A percentile compares a stretch with the other conserved stretches of the same genome.
Conservation (phyloP, 495 filamentous ascomycete species). For the Penicillium antarcticum region DNA sequence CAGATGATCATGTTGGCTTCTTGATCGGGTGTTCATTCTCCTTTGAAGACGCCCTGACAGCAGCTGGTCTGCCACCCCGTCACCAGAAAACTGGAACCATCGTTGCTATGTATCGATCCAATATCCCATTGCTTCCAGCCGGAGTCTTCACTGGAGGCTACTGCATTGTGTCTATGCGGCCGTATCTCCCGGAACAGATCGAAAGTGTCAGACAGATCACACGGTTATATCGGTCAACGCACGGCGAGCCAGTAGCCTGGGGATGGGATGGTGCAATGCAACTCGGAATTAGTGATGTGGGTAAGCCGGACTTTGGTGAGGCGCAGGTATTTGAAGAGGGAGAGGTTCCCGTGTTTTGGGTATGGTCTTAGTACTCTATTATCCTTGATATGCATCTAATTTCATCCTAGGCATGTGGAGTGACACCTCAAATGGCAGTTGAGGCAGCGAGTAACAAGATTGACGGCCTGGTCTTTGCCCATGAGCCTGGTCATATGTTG, state of each 20-base stretch:
- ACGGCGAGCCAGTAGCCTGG: conserved; percentile 60
- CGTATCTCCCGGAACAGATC: conserved; percentile 43
- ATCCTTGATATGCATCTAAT: background rate
- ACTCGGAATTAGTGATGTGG: conserved; percentile 46
- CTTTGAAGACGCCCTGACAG: conserved; percentile 48
- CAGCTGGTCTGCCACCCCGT: conserved; percentile 41
- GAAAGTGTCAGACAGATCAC: conserved; percentile 47
- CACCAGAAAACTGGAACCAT: conserved; percentile 35
- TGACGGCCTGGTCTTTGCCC: conserved; percentile 48
- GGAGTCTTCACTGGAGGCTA: conserved; percentile 48
- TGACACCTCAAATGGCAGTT: conserved; percentile 57
- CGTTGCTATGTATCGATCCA: conserved; percentile 55
- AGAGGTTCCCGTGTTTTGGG: conserved; percentile 54
- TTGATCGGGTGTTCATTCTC: conserved; percentile 57
- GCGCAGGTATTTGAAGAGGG: conserved; percentile 31
- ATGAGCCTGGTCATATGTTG: conserved; percentile 56
- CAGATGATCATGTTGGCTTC: conserved; percentile 49
- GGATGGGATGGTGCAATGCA: conserved; percentile 49
- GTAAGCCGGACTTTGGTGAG: conserved; percentile 44
- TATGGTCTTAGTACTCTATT: conserved; percentile 4
- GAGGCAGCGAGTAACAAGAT: conserved; percentile 41
- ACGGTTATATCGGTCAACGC: conserved; percentile 40
- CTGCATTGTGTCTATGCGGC: conserved; percentile 55
- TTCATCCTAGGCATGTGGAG: conserved; percentile 45
- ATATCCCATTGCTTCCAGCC: conserved; percentile 43